Conservation (phyloP, 2,329 filamentous ascomycete species). For the Aureobasidium sp. region DNA sequence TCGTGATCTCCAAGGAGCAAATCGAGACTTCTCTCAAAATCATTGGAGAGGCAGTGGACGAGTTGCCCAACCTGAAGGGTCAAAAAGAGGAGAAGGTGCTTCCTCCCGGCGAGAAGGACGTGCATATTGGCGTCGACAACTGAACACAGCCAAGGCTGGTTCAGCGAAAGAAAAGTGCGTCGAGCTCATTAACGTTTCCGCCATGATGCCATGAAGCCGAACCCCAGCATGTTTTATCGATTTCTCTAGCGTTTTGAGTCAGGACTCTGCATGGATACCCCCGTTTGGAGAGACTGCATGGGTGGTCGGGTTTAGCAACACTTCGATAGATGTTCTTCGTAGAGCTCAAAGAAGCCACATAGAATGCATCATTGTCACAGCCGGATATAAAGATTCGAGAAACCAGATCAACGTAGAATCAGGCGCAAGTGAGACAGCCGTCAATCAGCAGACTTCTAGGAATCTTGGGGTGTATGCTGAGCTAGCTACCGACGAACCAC, state of each 20-base stretch:
- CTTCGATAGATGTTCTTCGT: not conserved
- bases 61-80: conserved; percentile 65
- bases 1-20: conserved; percentile 88
- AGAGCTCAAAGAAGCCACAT: not conserved
- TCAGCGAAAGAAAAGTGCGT: not conserved
- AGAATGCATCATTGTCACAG: not conserved
- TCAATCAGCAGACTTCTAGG: not conserved
- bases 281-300: not conserved
- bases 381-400: not conserved
- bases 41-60: conserved; percentile 73
- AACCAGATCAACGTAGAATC: conserved; percentile 1
- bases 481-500: not conserved
- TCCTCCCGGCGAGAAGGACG: conserved; percentile 53
- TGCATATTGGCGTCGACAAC: conserved; percentile 54
- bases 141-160: conserved; percentile 26
- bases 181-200: conserved; percentile 9
- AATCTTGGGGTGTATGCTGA: not conserved
- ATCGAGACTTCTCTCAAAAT: conserved; percentile 70
- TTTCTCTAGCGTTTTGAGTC: conserved; percentile 11
- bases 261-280: conserved; percentile 6
- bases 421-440: conserved; percentile 10
- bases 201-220: conserved; percentile 11
- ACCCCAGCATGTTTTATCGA: conserved; percentile 12
- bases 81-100: conserved; percentile 50
- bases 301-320: not conserved